Evolutionary conservation across 805 yeast genomes (phyloP).

Genomic region (Pichia nakasei): DNA sequence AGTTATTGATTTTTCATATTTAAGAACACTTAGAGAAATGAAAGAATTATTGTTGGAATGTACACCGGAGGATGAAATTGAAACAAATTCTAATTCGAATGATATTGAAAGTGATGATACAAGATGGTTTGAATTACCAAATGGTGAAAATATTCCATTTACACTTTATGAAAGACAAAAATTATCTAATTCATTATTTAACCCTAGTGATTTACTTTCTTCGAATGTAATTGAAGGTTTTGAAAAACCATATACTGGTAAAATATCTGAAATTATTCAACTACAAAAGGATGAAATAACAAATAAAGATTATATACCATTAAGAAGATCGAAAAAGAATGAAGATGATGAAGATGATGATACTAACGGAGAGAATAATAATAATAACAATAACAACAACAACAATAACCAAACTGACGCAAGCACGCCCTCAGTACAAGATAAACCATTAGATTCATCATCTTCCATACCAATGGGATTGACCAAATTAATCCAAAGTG

Average conservation of each 20-base stretch:
- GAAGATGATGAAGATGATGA: constrained; percentile 26
- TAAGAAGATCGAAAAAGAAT: constrained; percentile 45
- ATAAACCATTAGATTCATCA: too few relatives aligned
- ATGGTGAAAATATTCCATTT: constrained; percentile 59
- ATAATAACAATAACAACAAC: constrained; percentile 19
- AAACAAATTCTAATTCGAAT: constrained; percentile 3
- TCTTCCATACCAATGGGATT: constrained; percentile 28
- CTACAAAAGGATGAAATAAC: constrained; percentile 23
- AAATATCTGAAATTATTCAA: constrained; percentile 26
- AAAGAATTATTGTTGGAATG: constrained; percentile 59
- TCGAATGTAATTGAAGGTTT: constrained; percentile 21
- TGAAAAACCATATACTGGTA: constrained; percentile 43
- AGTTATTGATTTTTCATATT: constrained; percentile 47
- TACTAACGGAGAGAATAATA: constrained; percentile 18
- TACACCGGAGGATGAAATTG: constrained; percentile 25
- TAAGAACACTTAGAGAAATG: constrained; percentile 56
- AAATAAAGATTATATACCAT: constrained; percentile 63
- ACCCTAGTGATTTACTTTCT: constrained; percentile 34
- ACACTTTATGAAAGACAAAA: constrained; percentile 47
- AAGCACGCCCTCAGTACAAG: too few relatives aligned
- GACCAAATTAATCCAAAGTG: constrained; percentile 50
- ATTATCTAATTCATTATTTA: constrained; percentile 67
- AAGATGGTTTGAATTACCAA: constrained; percentile 64
- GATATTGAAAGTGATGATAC: constrained; percentile 19
- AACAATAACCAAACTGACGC: too few relatives aligned